Conservation (phyloP, 257 asterid genomes). For the Solanum neorickii region DNA sequence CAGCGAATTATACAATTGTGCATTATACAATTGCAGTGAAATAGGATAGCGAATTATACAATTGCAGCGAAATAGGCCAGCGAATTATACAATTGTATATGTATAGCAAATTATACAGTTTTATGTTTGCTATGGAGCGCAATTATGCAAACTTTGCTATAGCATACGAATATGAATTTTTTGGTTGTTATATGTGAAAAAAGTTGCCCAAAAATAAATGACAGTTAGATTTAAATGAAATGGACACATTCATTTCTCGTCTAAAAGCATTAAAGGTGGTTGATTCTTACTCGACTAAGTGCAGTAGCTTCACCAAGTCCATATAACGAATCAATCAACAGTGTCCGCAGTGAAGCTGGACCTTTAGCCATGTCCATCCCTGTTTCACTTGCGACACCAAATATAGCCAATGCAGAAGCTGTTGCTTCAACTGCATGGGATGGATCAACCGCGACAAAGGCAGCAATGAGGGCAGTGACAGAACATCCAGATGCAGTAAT, state of each 20-base stretch:
- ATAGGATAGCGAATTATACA: too few relatives aligned
- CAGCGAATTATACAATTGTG: too few relatives aligned
- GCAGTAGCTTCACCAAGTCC: slow-evolving; percentile 34
- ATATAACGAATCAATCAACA: slow-evolving; percentile 60
- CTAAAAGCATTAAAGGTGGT: slow-evolving; percentile 10
- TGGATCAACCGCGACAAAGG: slow-evolving; percentile 68
- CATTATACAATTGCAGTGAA: too few relatives aligned
- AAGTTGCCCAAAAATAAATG: too few relatives aligned
- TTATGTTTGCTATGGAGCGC: too few relatives aligned
- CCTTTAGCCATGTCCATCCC: slow-evolving; percentile 60
- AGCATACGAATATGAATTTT: too few relatives aligned
- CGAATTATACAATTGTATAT: too few relatives aligned
- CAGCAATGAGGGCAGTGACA: slow-evolving; percentile 71
- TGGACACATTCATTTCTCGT: not conserved
- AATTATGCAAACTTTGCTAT: too few relatives aligned
- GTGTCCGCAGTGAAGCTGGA: slow-evolving; percentile 68
- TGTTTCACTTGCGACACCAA: slow-evolving; percentile 66
- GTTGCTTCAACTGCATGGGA: slow-evolving; percentile 61
- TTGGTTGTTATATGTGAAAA: too few relatives aligned
- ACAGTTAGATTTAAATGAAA: not conserved
- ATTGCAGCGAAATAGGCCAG: too few relatives aligned
- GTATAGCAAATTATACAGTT: too few relatives aligned
- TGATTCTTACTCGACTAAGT: slow-evolving; percentile 28
- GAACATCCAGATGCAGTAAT: slow-evolving; percentile 93
- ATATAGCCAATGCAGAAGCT: slow-evolving; percentile 66